Evolutionary conservation across 140 eudicot species (phyloP).

Genomic region (Ambrosia hybrid): DNA sequence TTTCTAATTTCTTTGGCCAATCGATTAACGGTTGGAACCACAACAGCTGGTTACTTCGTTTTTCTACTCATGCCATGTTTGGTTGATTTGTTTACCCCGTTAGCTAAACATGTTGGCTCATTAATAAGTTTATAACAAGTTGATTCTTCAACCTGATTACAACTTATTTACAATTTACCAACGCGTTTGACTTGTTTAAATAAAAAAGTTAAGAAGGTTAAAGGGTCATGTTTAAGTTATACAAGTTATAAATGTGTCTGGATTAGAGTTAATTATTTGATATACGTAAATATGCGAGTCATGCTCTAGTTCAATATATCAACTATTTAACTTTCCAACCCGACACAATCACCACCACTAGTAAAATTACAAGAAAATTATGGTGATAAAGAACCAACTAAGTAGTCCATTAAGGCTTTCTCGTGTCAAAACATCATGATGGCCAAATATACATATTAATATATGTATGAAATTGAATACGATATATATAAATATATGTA

Average conservation of each 20-base stretch:
- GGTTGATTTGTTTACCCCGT: neutral
- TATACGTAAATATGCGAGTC: neutral
- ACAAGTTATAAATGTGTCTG: neutral
- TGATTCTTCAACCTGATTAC: neutral
- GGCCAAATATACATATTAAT: conserved; percentile 7
- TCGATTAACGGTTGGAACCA: no score
- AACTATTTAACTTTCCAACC: neutral
- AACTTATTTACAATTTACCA: neutral
- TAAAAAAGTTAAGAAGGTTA: neutral
- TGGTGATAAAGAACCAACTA: neutral
- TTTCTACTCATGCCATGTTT: no score
- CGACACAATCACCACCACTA: neutral
- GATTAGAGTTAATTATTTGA: neutral
- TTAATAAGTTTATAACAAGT: neutral
- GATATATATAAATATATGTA: neutral
- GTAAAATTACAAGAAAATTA: conserved; percentile 7
- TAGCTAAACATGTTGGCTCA: neutral
- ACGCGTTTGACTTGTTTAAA: neutral
- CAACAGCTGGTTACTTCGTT: no score
- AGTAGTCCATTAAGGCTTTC: conserved; percentile 2
- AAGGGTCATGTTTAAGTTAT: neutral
- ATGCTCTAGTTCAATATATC: neutral
- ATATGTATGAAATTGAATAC: neutral
- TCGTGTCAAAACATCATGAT: conserved; percentile 16
- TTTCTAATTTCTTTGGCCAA: no score